Evolutionary conservation across 2,329 filamentous ascomycete genomes (phyloP), one percentile per base, ranked within the genome.

Genomic region (Periconia sp.): DNA sequence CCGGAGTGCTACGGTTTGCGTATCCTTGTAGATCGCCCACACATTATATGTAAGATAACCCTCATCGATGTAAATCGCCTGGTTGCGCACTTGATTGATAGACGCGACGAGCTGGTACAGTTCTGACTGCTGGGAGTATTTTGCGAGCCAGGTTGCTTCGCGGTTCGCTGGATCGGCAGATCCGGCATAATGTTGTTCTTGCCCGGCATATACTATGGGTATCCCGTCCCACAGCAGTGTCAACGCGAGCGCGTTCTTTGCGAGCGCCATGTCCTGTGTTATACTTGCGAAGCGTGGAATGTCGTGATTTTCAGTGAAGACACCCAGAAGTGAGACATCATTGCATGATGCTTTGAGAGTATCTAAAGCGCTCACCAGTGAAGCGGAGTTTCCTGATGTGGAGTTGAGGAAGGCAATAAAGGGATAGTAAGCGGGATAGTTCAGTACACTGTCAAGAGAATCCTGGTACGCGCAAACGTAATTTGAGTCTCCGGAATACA

Each of bases 1-100:
- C 13, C 75, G 70, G 60, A 78, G 71, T 3, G 70, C 75, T 10
- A 79, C 51, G 8, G 71, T 73, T 26, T 69, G 65, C 4, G 57
- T 55, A 32, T 78, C 74, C 34, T 66, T 66, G 53, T 74, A 78
- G 44, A 78, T 68, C 5, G 73, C 61, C 16, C 66, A 62, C 40
- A 70, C 71, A 53, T 72, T 66, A 44, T 71, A 73, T 0, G 61
- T 70, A 7, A 74, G 50, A 48, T 78, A 79, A 11, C 54, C 56
- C 4, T 48, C 42, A 32, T 74, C 71, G 4, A 58, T 53, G 4
- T 43, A 45, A 13, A 78, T 63, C 2, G 73, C 76, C 11, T 69
- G 68, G 36, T 70, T 72, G 9, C 77, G 73, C 17, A 77, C 61
- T 15, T 56, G 43, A 47, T 78, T 78, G 17, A 78, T 50, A 6